A percentile compares a stretch with the other conserved stretches of the same genome.
Evolutionary conservation across 2,329 filamentous ascomycete species (phyloP).

Genomic region (Sporothrix variecibatus): DNA sequence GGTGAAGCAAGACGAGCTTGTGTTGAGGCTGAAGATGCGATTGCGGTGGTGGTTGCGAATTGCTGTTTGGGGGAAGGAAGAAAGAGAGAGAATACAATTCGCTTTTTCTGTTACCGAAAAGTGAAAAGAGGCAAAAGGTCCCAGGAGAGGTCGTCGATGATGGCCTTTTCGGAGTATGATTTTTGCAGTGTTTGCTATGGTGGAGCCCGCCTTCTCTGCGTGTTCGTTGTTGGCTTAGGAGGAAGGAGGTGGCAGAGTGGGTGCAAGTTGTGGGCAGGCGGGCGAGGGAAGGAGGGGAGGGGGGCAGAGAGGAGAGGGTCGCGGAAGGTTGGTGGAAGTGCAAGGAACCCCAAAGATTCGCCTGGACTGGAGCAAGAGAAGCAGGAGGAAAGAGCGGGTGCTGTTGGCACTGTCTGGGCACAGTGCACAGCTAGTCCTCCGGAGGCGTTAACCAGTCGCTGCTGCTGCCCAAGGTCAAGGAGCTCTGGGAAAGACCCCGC

Average conservation of each 20-base stretch:
- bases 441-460: background rate
- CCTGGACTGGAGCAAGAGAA: conserved; percentile 1
- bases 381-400: background rate
- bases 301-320: background rate
- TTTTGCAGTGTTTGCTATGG: conserved; percentile 32
- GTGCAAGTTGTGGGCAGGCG: background rate
- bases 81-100: background rate
- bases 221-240: background rate
- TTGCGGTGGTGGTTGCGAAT: background rate
- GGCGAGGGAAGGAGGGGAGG: conserved; percentile 8
- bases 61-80: background rate
- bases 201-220: conserved; percentile 25
- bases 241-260: background rate
- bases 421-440: background rate
- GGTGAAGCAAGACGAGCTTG: background rate
- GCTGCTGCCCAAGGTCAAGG: background rate
- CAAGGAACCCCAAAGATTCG: conserved; percentile 35
- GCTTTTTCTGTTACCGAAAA: background rate
- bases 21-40: background rate
- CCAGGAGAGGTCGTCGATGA: conserved; percentile 22
- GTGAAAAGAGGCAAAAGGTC: conserved; percentile 17
- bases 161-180: conserved; percentile 19
- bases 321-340: conserved; percentile 31
- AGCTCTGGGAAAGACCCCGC: background rate
- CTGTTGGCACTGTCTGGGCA: background rate